Conservation (phyloP, 208 protist species). For the Phytomonas sp. region DNA sequence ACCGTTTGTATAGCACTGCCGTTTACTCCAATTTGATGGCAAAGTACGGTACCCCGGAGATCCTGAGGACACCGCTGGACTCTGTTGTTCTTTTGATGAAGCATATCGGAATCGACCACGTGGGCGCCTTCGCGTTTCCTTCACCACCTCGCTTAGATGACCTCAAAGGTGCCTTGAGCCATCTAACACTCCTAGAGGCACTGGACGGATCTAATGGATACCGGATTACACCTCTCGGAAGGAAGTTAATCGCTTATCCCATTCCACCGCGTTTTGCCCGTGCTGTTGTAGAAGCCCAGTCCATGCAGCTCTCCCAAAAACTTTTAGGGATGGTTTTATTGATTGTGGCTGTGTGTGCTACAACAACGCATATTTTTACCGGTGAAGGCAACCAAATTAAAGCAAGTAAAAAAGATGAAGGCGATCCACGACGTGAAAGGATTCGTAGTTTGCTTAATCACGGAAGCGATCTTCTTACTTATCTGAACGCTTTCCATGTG, state of each 20-base stretch:
- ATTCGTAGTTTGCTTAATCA: constrained; percentile 60
- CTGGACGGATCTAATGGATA: constrained; percentile 36
- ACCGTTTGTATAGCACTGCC: constrained; percentile 95
- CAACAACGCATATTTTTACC: constrained; percentile 77
- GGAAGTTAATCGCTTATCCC: constrained; percentile 63
- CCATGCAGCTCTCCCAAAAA: constrained; percentile 8
- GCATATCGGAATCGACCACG: constrained; percentile 81
- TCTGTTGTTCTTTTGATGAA: constrained; percentile 90
- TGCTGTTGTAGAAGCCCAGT: constrained; percentile 51
- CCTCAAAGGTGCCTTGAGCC: constrained; percentile 55
- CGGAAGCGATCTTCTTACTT: constrained; percentile 83
- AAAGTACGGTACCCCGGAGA: constrained; percentile 92
- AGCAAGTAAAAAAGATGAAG: constrained; percentile 33
- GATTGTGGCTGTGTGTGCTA: constrained; percentile 65
- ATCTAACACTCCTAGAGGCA: constrained; percentile 70
- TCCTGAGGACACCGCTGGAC: constrained; percentile 85
- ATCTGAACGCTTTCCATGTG: constrained; percentile 58
- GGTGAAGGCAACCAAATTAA: constrained; percentile 75
- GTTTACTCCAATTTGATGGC: constrained; percentile 96
- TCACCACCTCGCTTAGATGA: constrained; percentile 61
- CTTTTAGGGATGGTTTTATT: constrained; percentile 40
- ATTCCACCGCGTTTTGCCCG: constrained; percentile 80
- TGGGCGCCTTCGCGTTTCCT: constrained; percentile 85
- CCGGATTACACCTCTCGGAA: constrained; percentile 61
- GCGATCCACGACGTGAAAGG: constrained; percentile 28